Percentiles rank a stretch among this genome's conserved stretches.
Evolutionary conservation across 78 protist species (phyloP).

Genomic region (Trichosphaerium sp.): DNA sequence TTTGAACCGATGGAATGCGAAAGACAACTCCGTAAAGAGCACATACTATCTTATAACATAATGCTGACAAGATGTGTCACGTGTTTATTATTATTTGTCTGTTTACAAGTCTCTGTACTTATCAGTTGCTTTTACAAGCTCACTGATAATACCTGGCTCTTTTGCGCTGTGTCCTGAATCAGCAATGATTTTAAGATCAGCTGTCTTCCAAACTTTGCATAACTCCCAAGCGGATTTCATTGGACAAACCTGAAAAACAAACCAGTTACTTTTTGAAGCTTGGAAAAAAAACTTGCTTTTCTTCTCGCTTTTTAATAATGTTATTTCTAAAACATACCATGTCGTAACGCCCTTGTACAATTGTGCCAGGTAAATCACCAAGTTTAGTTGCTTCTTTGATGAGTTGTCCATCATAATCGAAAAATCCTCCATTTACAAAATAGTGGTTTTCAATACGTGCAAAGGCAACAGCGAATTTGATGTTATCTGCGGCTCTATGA

Average conservation of each 20-base stretch:
- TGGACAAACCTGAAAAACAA: too few relatives aligned
- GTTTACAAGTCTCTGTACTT: slow-evolving; percentile 19
- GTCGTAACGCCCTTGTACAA: slow-evolving; percentile 71
- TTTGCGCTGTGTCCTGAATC: slow-evolving; percentile 59
- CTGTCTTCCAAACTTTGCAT: slow-evolving; percentile 17
- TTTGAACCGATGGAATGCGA: too few relatives aligned
- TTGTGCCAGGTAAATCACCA: slow-evolving; percentile 48
- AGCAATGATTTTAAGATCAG: slow-evolving; percentile 21
- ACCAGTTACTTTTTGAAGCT: too few relatives aligned
- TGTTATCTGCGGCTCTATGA: slow-evolving; percentile 1
- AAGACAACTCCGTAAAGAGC: too few relatives aligned
- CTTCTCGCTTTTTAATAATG: too few relatives aligned
- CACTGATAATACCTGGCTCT: slow-evolving; percentile 31
- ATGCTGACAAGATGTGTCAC: too few relatives aligned
- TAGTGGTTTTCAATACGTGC: slow-evolving; percentile 69
- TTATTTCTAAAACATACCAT: too few relatives aligned
- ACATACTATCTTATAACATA: too few relatives aligned
- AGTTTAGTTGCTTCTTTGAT: slow-evolving; percentile 31
- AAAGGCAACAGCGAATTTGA: slow-evolving; percentile 35
- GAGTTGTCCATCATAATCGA: slow-evolving; percentile 18
- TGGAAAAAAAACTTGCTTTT: too few relatives aligned
- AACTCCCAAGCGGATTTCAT: slow-evolving; percentile 48
- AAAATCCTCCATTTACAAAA: slow-evolving; percentile 68
- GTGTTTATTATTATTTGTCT: too few relatives aligned
- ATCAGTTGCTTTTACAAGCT: slow-evolving; percentile 26